Base-by-base conservation (phyloP, 176 grass and related monocot genomes). In the Dactylis glomerata region DNA sequence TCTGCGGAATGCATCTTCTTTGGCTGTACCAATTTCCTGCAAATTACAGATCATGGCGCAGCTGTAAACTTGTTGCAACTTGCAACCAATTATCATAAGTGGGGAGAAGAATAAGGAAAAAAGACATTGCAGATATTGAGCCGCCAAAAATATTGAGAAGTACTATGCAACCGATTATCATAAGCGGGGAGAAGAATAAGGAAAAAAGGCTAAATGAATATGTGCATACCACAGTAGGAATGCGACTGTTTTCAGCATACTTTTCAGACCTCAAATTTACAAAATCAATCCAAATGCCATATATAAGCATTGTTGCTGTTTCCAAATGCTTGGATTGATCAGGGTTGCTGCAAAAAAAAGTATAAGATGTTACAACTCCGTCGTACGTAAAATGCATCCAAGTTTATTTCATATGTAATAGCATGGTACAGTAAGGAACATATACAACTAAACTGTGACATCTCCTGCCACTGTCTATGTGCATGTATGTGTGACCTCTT, bases 281-380 rank as follows among this genome's bases (percentile, higher is more conserved):
- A 92, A 98, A 98, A 79, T 98, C 96, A 85, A 98, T 89, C 96
- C 96, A 98, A 8, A 58, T 93, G 77, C 83, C 83, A 10, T 81
- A 83, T 81, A 98, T 95, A 69, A 85, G 89, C 96, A 95, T 95
- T 73, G 81, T 93, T 79, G 96, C 93, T 11, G 96, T 98, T 92
- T 98, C 96, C 87, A 98, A 82, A 70, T 98, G 96, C 79, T 98
- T 98, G 32, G 96, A 98, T 83, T 98, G 96, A 91, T 98, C 96
- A 54, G 96, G 96, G 62, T 98, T 98, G 87, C 96, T 98, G 84
- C 33, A 90, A 17, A 86, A 76, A 76, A 69, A 82, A 85, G 49
- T 61, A 52, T 63, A 67, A 62, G 36, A 61, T 42, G 59, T 72
- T 24, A 77, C 69, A 37, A 36, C 44, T 41, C 14, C 31, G 33